phyloP scores from a whole-genome alignment of 148 eudicot species.

The Simmondsia chinensis region DNA sequence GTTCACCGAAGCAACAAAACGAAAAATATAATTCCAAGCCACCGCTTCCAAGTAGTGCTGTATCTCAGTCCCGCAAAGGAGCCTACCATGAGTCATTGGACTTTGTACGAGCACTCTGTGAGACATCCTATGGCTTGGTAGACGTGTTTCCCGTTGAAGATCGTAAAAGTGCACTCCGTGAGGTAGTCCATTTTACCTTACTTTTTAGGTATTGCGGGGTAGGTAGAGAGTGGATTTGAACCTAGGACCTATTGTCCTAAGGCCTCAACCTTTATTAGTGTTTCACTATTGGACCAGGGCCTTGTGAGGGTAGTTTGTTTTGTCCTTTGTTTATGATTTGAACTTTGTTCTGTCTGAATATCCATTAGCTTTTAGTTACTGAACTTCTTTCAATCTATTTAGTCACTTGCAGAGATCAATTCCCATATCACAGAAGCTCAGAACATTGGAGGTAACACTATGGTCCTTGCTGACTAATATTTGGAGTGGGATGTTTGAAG shows the following conservation, averaged over 20 bases:
- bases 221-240: too few relatives aligned
- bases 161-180: conserved; percentile 87
- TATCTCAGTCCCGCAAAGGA: conserved; percentile 82
- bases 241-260: too few relatives aligned
- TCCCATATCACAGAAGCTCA: conserved; percentile 66
- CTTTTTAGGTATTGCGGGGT: background rate
- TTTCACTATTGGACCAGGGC: too few relatives aligned
- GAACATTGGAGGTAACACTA: conserved; percentile 74
- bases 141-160: conserved; percentile 94
- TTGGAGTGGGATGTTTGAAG: background rate
- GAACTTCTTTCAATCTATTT: conserved; percentile 27
- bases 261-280: too few relatives aligned
- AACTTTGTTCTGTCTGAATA: too few relatives aligned
- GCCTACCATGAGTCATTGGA: conserved; percentile 92
- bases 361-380: too few relatives aligned
- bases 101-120: conserved; percentile 89
- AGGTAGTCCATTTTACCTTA: conserved; percentile 39
- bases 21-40: conserved; percentile 64
- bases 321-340: too few relatives aligned
- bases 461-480: background rate
- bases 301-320: too few relatives aligned
- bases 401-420: conserved; percentile 96
- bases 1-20: conserved; percentile 46
- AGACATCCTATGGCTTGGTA: conserved; percentile 90
- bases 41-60: conserved; percentile 69